Evolutionary conservation across 768 basidiomycete genomes (phyloP), one percentile per base, ranked within the genome.

Genomic region (Sutorius australiensis): DNA sequence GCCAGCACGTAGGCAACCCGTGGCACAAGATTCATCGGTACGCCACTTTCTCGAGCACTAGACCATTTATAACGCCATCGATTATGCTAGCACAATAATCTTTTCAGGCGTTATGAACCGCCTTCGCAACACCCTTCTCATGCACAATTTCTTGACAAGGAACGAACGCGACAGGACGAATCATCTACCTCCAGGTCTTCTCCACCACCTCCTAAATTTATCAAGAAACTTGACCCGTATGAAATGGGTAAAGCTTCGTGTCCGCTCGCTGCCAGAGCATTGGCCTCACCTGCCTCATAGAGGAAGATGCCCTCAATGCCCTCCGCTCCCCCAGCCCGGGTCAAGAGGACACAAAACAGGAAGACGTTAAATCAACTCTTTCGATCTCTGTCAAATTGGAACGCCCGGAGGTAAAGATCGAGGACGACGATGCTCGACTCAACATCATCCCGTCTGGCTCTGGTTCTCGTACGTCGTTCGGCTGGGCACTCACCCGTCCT

Each of bases 171-270:
- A 45, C 6, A 2, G 3, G 39, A 42, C 2, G 33, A 37, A 9
- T 13, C 13, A 7, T 28, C 53, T 8, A 33, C 44, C 8, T 32
- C 50, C 17, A 13, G 10, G 28, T 8, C 19, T 19, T 31, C 41
- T 2, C 24, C 49, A 5, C 39, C 60, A n/a, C 51, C 33, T 5
- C 38, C 37, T 10, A 69, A 63, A 39, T 54, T 62, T 16, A 19
- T 66, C 33, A 68, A 56, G 40, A 68, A 68, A 38, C 34, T 66
- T 3, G 68, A 70, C 46, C 67, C 67, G 0, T 70, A 68, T 6
- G 66, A 68, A 34, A 24, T 67, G 17, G 68, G 68, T 57, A 16
- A 44, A 43, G 6, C 4, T 37, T 6, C 11, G 3, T 14, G 2
- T 5, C 3, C 19, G 21, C 16, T 36, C 1, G 2, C 40, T 6